These are phyloP conservation scores for Calonectria fujianensis DNA, from an alignment of 2,329 filamentous ascomycete genomes.

Conservation along the genomic window DNA sequence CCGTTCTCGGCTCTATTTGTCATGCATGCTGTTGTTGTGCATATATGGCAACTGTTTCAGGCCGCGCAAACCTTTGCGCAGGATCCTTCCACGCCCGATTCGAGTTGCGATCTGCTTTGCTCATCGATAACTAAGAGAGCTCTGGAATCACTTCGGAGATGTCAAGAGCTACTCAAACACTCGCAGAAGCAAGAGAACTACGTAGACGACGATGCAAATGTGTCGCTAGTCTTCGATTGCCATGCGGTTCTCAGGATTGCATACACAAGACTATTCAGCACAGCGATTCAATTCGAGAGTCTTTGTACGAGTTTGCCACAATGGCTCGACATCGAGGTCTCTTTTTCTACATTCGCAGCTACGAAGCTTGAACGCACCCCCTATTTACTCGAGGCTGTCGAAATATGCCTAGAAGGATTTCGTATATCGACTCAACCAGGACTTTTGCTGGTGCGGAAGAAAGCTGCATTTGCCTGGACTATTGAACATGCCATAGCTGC, in stretches of 20 bases:
- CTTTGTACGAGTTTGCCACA: background rate
- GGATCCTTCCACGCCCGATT: background rate
- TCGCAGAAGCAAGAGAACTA: background rate
- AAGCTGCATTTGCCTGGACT: background rate
- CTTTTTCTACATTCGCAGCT: background rate
- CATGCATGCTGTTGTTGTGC: background rate
- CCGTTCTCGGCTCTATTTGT: background rate
- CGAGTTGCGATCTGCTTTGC: background rate
- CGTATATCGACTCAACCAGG: background rate
- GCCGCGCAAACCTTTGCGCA: background rate
- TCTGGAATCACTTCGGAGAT: background rate
- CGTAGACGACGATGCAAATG: background rate
- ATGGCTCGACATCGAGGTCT: background rate
- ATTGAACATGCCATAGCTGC: slow-evolving; percentile 14
- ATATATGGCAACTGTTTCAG: slow-evolving; percentile 5
- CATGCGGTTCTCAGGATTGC: background rate
- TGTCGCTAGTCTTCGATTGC: background rate
- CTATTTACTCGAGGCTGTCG: background rate
- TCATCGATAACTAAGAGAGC: background rate
- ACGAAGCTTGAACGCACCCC: background rate
- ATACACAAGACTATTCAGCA: background rate
- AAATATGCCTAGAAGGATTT: background rate
- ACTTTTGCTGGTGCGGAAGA: background rate
- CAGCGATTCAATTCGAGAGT: background rate
- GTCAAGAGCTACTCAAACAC: background rate